Evolutionary conservation across 331 rosid species (phyloP), one percentile per base, ranked within the genome.

Genomic region (Malus hybrid): DNA sequence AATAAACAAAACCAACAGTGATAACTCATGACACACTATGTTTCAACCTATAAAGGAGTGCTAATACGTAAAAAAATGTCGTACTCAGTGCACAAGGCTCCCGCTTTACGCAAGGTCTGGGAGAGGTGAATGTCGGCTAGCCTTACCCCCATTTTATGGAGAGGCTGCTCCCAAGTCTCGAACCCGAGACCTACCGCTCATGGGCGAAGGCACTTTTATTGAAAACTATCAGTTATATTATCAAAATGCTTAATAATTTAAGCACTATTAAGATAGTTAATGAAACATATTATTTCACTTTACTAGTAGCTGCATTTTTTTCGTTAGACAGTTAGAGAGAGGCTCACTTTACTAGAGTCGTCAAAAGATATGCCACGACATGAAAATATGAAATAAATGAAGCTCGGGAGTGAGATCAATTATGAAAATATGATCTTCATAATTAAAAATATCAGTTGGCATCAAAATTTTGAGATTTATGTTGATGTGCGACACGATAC

Each of bases 401-500:
- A 31, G 44, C 11, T 19, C 48, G 4, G 42, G 12, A 1, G 33
- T 18, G n/a, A 14, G 10, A 71, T 14, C 32, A 54, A 32, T 24
- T 2, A 14, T 28, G 19, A 62, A 14, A 62, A 62, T 62, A 59
- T 50, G 19, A 50, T 15, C n/a, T 50, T 50, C 9, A 10, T 57
- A 20, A 57, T 57, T 16, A 32, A 20, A 36, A 9, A 3, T 18
- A n/a, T 11, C 10, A 14, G 67, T 29, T 18, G 22, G 42, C 36
- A 16, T 64, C 33, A 32, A 56, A n/a, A 55, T 55, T 13, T 12
- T 31, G 64, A 29, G 65, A 52, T 9, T 39, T 9, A 39, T 39
- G 46, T 39, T 39, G 46, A 39, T 39, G 3, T 39, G 46, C 12
- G 4, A 39, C 46, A 39, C 46, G 71, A 75, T 91, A 94, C 98